A percentile compares a stretch with the other conserved stretches of the same genome.
These are phyloP conservation scores for Bipolaris cookei DNA, from an alignment of 2,329 filamentous ascomycete species.

Conservation along the genomic window DNA sequence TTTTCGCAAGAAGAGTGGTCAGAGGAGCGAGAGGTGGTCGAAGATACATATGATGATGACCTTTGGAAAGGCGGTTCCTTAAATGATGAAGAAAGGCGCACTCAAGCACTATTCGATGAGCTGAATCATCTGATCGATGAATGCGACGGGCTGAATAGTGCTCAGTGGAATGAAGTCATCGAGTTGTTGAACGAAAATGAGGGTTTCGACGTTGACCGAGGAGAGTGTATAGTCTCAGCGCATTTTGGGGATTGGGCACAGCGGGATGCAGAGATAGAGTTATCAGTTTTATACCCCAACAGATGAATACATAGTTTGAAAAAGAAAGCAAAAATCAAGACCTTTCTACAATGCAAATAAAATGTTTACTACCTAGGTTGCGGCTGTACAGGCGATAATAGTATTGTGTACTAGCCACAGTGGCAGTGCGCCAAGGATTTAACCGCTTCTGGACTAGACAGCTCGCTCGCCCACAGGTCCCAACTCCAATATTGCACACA, in stretches of 20 bases:
- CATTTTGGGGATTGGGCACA: too few species aligned
- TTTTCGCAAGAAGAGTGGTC: neutral
- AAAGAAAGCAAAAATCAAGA: too few species aligned
- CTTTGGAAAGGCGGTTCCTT: neutral
- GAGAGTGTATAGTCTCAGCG: too few species aligned
- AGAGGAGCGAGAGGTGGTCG: neutral
- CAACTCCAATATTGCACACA: constrained; percentile 37
- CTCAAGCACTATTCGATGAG: neutral
- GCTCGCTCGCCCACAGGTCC: constrained; percentile 26
- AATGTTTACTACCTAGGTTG: neutral
- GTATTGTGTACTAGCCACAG: constrained; percentile 11
- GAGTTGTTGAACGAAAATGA: neutral
- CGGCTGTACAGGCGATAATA: neutral
- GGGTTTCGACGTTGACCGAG: neutral
- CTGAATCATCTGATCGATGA: neutral
- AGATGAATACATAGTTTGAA: too few species aligned
- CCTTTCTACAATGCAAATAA: neutral
- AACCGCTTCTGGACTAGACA: constrained; percentile 16
- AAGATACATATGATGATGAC: neutral
- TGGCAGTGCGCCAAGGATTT: constrained; percentile 20
- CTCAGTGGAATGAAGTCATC: neutral
- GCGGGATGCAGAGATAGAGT: neutral
- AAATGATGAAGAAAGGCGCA: neutral
- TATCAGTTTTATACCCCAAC: too few species aligned
- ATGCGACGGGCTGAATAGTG: neutral